These are phyloP conservation scores for Nectriaceae sp. DNA, from an alignment of 2,329 filamentous ascomycete species.

Conservation along the genomic window DNA sequence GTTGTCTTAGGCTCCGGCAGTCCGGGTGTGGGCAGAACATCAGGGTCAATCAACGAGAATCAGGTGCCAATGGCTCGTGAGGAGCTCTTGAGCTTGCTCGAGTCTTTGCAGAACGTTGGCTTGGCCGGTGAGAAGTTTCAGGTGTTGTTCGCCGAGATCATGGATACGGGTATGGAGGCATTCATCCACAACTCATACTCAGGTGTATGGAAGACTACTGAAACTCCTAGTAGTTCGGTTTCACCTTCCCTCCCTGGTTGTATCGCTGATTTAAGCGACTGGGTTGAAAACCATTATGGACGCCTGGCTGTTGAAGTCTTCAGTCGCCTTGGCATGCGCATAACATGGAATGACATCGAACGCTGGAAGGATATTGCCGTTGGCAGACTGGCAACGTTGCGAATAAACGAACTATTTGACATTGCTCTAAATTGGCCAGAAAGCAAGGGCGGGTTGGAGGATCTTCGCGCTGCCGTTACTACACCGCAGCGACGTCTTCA, in stretches of 20 bases:
- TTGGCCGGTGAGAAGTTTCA: conserved; percentile 70
- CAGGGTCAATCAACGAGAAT: conserved; percentile 5
- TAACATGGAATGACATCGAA: conserved; percentile 60
- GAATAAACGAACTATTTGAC: conserved; percentile 75
- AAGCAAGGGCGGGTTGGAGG: conserved; percentile 71
- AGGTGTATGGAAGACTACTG: conserved; percentile 55
- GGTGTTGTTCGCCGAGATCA: conserved; percentile 69
- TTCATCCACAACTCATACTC: conserved; percentile 65
- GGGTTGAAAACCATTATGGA: conserved; percentile 69
- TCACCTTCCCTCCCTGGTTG: conserved; percentile 50
- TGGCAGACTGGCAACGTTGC: conserved; percentile 65
- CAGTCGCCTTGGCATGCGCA: conserved; percentile 43
- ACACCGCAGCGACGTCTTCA: conserved; percentile 68
- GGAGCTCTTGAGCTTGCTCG: conserved; percentile 57
- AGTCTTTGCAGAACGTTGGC: conserved; percentile 64
- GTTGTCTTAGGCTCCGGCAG: conserved; percentile 44
- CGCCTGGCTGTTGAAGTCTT: conserved; percentile 66
- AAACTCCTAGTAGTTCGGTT: conserved; percentile 14
- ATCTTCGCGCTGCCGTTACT: conserved; percentile 70
- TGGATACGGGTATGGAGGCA: conserved; percentile 65
- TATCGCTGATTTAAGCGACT: conserved; percentile 61
- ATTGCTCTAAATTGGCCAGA: conserved; percentile 76
- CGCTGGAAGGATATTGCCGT: conserved; percentile 73
- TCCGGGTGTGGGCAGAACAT: conserved; percentile 11
- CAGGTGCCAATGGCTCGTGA: conserved; percentile 43